Conservation (phyloP, 2,329 filamentous ascomycete genomes). For the Trichoderma semiorbis region DNA sequence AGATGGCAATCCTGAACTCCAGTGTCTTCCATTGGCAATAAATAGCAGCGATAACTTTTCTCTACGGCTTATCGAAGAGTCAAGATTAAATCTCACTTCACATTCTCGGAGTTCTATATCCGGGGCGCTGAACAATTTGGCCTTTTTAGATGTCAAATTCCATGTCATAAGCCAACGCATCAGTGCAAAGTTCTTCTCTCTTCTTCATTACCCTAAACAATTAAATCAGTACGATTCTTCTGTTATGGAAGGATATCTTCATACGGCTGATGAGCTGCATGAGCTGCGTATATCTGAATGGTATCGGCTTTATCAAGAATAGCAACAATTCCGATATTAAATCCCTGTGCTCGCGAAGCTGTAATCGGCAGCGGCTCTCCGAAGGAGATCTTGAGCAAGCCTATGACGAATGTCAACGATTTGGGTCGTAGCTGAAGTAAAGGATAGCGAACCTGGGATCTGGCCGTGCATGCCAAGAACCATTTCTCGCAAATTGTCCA, state of each 20-base stretch:
- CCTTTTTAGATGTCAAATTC: background rate
- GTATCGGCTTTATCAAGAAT: background rate
- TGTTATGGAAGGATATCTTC: background rate
- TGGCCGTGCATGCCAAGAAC: background rate
- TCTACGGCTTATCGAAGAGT: background rate
- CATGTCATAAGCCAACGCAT: background rate
- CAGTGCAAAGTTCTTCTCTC: background rate
- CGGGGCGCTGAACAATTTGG: no score
- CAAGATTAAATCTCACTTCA: background rate
- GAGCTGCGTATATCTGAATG: background rate
- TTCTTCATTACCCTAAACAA: background rate
- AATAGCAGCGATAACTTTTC: background rate
- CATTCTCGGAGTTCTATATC: background rate
- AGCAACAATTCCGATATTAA: background rate
- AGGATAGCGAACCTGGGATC: background rate
- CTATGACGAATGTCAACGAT: background rate
- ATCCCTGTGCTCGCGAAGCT: background rate
- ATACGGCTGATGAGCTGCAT: background rate
- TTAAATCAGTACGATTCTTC: background rate
- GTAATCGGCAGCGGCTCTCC: background rate
- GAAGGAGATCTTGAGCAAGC: background rate
- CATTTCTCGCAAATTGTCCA: background rate
- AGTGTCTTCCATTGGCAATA: background rate
- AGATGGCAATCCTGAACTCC: background rate
- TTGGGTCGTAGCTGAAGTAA: background rate